Evolutionary conservation across 129 eudicot genomes (phyloP).

Genomic region (Escallonia herrerae): DNA sequence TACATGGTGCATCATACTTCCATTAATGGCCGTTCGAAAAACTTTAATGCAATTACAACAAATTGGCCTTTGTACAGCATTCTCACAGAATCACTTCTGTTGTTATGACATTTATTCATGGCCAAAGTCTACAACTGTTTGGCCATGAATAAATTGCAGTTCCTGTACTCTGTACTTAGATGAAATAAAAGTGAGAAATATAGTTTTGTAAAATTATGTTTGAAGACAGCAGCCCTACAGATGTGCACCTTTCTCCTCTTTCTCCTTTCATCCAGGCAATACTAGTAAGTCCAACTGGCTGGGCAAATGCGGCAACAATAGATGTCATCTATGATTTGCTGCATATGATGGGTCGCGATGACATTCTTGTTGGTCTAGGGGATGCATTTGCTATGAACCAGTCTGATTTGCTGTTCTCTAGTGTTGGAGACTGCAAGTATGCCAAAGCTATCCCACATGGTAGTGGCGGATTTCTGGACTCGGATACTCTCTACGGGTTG

Average conservation of each 20-base stretch:
- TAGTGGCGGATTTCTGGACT: conserved; percentile 79
- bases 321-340: conserved; percentile 75
- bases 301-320: conserved; percentile 90
- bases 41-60: too few species aligned
- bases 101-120: too few species aligned
- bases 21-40: too few species aligned
- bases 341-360: conserved; percentile 99
- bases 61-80: too few species aligned
- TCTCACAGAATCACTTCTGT: too few species aligned
- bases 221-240: too few species aligned
- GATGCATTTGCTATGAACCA: conserved; percentile 67
- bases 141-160: too few species aligned
- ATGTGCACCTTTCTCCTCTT: background rate
- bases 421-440: conserved; percentile 73
- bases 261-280: conserved; percentile 42
- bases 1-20: too few species aligned
- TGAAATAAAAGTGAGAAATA: conserved; percentile 10
- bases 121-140: too few species aligned
- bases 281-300: conserved; percentile 77
- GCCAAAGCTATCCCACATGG: conserved; percentile 74
- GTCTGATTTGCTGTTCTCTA: conserved; percentile 34
- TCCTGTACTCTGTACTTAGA: too few species aligned
- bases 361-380: conserved; percentile 77
- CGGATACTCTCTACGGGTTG: conserved; percentile 80
- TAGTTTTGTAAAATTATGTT: background rate